Evolutionary conservation across 441 rosid species (phyloP).

Genomic region (Adansonia rubrostipa): DNA sequence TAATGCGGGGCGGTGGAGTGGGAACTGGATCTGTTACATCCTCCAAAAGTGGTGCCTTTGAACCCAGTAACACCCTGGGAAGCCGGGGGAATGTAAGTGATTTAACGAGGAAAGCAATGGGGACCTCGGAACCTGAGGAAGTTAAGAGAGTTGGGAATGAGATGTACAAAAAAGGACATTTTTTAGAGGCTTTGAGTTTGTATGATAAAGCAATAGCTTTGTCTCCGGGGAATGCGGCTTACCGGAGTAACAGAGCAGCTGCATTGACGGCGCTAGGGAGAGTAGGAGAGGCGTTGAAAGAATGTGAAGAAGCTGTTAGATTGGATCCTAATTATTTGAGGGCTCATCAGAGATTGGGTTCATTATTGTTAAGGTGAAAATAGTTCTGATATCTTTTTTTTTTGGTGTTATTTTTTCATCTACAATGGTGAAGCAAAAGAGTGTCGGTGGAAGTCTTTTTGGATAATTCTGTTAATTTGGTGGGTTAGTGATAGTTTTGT

Average conservation of each 20-base stretch:
- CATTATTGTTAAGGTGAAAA: conserved; percentile 67
- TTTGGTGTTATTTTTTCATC: conserved; percentile 19
- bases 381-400: neutral
- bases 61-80: conserved; percentile 25
- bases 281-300: conserved; percentile 75
- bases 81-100: conserved; percentile 37
- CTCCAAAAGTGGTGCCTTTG: conserved; percentile 22
- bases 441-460: neutral
- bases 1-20: conserved; percentile 67
- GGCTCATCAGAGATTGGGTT: conserved; percentile 80
- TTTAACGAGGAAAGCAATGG: conserved; percentile 35
- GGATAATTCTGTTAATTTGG: neutral
- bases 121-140: conserved; percentile 65
- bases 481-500: conserved; percentile 3
- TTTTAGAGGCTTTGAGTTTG: conserved; percentile 68
- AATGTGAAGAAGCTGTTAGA: conserved; percentile 82
- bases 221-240: conserved; percentile 71
- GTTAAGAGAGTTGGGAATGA: conserved; percentile 79
- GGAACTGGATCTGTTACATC: conserved; percentile 14
- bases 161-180: conserved; percentile 73
- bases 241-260: conserved; percentile 76
- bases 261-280: conserved; percentile 67
- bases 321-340: conserved; percentile 74
- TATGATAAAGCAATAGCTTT: conserved; percentile 80
- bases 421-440: conserved; percentile 13